Conservation (phyloP, 208 protist genomes). For the Trypanosoma caninum region DNA sequence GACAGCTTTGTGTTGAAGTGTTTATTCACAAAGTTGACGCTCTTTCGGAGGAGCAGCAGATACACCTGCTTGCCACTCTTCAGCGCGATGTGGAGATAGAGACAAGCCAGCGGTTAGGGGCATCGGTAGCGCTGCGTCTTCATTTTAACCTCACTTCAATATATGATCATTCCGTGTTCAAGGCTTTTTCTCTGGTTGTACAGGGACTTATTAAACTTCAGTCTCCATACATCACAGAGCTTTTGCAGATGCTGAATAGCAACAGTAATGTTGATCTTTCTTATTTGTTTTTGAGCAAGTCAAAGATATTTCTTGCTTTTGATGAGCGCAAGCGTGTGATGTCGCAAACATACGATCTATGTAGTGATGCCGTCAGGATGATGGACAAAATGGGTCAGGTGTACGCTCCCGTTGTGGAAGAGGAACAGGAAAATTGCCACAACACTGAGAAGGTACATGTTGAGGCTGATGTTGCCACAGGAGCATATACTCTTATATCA, state of each 20-base stretch:
- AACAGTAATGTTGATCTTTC: conserved; percentile 84
- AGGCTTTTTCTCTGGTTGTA: conserved; percentile 87
- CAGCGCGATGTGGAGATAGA: conserved; percentile 81
- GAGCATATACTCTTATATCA: conserved; percentile 35
- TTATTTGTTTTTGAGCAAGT: conserved; percentile 84
- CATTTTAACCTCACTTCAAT: conserved; percentile 91
- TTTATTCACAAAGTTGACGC: conserved; percentile 91
- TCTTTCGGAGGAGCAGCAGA: conserved; percentile 83
- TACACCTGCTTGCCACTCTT: conserved; percentile 70
- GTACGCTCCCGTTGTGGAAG: conserved; percentile 28
- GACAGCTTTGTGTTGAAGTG: conserved; percentile 76
- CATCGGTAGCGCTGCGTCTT: conserved; percentile 46
- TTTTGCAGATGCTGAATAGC: conserved; percentile 85
- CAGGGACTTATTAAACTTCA: conserved; percentile 81
- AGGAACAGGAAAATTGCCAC: conserved; percentile 6
- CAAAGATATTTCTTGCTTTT: conserved; percentile 83
- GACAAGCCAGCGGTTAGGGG: conserved; percentile 72
- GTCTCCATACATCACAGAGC: conserved; percentile 75
- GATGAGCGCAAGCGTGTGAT: conserved; percentile 80
- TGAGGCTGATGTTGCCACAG: conserved; percentile 23
- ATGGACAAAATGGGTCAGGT: conserved; percentile 72
- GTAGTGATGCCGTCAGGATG: conserved; percentile 86
- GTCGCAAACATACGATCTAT: conserved; percentile 81
- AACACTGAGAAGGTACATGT: conserved; percentile 6
- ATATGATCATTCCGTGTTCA: conserved; percentile 90